Evolutionary conservation across 1,284 basidiomycete genomes (phyloP), one percentile per base, ranked within the genome.

Genomic region (Cystobasidium pallidum): DNA sequence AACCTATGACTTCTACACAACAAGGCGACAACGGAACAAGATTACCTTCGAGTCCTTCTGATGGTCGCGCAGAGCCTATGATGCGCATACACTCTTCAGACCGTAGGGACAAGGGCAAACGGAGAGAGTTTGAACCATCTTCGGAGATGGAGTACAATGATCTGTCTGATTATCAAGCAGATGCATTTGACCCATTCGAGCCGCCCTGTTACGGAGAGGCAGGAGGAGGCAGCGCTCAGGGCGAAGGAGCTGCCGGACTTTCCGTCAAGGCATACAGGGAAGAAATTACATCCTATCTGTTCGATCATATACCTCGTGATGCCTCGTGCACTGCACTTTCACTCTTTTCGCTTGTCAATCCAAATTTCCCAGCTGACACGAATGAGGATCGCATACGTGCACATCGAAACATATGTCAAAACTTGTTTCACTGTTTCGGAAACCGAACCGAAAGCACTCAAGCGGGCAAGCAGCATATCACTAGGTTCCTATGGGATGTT

Each of bases 41-140:
- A 43, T 52, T 39, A 39, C 43, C 67, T 34, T 70, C 67, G 7
- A 58, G 54, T 49, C 58, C 67, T 70, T 47, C 67, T 36, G 55
- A 61, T 32, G 54, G 54, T 19, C 17, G 30, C n/a, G 32, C 32
- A 1, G 54, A n/a, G 4, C 30, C 54, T 41, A 36, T 39, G 17
- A 43, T 13, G 26, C 30, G 21, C 2, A 24, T 7, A 28, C 51
- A 19, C 17, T 66, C 64, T 2, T 39, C 64, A 10, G 26, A 8
- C 17, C 28, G 62, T 24, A 47, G n/a, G n/a, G 51, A 58, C 41
- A 70, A 70, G 39, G 67, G 67, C 57, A 70, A 70, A 28, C 39
- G 41, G 21, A 34, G 67, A 52, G 47, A 66, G 36, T 4, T 54
- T 32, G 51, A 34, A 17, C 47, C 49, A n/a, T 49, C 49, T 34